These are phyloP conservation scores for Groenewaldozyma sp. DNA, from an alignment of 1,139 yeast species.

Conservation along the genomic window DNA sequence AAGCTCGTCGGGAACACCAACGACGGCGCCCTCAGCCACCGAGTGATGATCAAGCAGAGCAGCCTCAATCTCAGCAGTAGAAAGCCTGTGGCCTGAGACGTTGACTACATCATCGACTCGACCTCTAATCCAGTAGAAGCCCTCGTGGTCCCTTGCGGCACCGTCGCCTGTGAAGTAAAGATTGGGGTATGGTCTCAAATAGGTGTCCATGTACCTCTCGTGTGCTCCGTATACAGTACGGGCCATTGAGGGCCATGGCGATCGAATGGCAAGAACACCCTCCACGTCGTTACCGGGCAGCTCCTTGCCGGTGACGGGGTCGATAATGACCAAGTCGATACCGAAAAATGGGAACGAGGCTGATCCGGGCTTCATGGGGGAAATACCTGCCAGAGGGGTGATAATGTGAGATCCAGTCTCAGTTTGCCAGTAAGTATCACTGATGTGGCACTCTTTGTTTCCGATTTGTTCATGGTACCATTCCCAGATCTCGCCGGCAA, in stretches of 20 bases:
- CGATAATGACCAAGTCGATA: slow-evolving; percentile 79
- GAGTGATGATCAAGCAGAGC: slow-evolving; percentile 71
- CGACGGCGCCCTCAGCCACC: slow-evolving; percentile 91
- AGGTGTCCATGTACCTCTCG: slow-evolving; percentile 82
- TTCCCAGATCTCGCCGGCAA: slow-evolving; percentile 96
- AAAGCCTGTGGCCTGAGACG: slow-evolving; percentile 94
- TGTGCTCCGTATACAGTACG: slow-evolving; percentile 93
- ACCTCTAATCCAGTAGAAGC: slow-evolving; percentile 97
- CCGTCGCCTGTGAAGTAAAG: slow-evolving; percentile 98
- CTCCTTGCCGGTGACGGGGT: slow-evolving; percentile 83
- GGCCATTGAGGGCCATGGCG: slow-evolving; percentile 98
- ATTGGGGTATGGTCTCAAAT: slow-evolving; percentile 92
- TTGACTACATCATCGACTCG: slow-evolving; percentile 98
- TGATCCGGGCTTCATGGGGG: slow-evolving; percentile 95
- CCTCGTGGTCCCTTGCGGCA: slow-evolving; percentile 95
- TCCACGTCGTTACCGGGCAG: slow-evolving; percentile 84
- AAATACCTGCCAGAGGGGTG: slow-evolving; percentile 90
- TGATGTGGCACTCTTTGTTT: slow-evolving; percentile 70
- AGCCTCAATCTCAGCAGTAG: slow-evolving; percentile 96
- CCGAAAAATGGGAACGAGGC: slow-evolving; percentile 97
- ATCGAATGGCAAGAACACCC: slow-evolving; percentile 86
- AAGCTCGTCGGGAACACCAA: slow-evolving; percentile 87
- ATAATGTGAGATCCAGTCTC: slow-evolving; percentile 95
- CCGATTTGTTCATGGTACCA: slow-evolving; percentile 96
- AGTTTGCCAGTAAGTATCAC: slow-evolving; percentile 99